These are phyloP conservation scores for Yamadazyma taylorii DNA, from an alignment of 1,139 yeast genomes.

Conservation along the genomic window DNA sequence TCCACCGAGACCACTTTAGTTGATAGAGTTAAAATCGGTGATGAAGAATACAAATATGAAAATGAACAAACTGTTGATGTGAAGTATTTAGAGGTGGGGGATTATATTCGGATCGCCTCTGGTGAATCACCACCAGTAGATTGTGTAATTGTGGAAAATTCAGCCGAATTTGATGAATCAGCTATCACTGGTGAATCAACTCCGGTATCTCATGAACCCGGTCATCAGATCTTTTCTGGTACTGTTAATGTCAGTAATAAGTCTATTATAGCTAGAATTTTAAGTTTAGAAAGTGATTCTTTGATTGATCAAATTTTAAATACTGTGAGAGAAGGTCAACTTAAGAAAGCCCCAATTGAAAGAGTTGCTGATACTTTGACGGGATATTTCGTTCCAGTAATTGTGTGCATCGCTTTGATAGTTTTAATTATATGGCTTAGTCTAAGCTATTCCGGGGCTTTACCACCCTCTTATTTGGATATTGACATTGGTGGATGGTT, in stretches of 20 bases:
- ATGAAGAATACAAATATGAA: constrained; percentile 17
- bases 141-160: constrained; percentile 59
- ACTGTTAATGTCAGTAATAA: constrained; percentile 63
- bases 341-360: constrained; percentile 74
- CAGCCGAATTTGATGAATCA: constrained; percentile 67
- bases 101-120: constrained; percentile 54
- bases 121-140: constrained; percentile 79
- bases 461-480: constrained; percentile 59
- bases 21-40: constrained; percentile 24
- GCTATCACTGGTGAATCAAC: constrained; percentile 75
- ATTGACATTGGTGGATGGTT: constrained; percentile 74
- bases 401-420: constrained; percentile 55
- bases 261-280: constrained; percentile 56
- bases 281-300: constrained; percentile 63
- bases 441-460: constrained; percentile 52
- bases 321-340: constrained; percentile 73
- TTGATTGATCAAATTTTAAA: constrained; percentile 68
- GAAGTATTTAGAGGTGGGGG: constrained; percentile 63
- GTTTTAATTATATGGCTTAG: constrained; percentile 73
- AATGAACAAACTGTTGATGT: constrained; percentile 44
- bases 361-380: constrained; percentile 69
- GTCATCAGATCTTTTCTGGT: constrained; percentile 72
- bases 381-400: constrained; percentile 71
- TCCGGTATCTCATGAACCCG: constrained; percentile 46
- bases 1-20: constrained; percentile 52